A percentile compares a stretch with the other conserved stretches of the same genome.
phyloP scores from a whole-genome alignment of 2,329 filamentous ascomycete genomes.

The Alternaria sp. region DNA sequence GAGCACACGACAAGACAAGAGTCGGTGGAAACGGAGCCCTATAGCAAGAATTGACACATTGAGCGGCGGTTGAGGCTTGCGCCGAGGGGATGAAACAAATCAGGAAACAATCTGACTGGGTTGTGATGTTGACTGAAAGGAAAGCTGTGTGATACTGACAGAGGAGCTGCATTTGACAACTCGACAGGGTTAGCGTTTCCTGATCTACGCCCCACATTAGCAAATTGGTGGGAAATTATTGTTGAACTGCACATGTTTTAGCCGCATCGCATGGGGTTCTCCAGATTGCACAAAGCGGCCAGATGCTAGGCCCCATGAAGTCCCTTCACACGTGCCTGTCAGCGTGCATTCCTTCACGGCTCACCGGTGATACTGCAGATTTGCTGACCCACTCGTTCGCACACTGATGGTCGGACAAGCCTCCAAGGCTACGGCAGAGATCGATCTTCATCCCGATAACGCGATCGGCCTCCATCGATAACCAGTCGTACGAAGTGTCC shows the following conservation, averaged over 20 bases:
- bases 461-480: constrained; percentile 9
- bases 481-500: constrained; percentile 7
- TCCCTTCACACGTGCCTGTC: constrained; percentile 23
- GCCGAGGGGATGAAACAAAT: neutral
- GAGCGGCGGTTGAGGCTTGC: neutral
- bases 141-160: constrained; percentile 3
- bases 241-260: constrained; percentile 31
- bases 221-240: constrained; percentile 13
- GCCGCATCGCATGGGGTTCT: constrained; percentile 19
- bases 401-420: constrained; percentile 9
- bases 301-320: constrained; percentile 12
- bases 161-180: constrained; percentile 1
- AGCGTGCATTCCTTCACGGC: constrained; percentile 20
- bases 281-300: constrained; percentile 3
- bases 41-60: neutral
- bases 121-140: neutral
- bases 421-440: constrained; percentile 11
- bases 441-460: constrained; percentile 11
- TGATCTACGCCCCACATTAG: constrained; percentile 21
- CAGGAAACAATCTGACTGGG: constrained; percentile 1
- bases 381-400: constrained; percentile 10
- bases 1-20: constrained; percentile 15
- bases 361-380: constrained; percentile 21
- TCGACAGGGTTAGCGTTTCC: constrained; percentile 17
- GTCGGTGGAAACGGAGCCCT: neutral